Evolutionary conservation across 768 basidiomycete species (phyloP), one percentile per base, ranked within the genome.

Genomic region (Dentipellis fragilis): DNA sequence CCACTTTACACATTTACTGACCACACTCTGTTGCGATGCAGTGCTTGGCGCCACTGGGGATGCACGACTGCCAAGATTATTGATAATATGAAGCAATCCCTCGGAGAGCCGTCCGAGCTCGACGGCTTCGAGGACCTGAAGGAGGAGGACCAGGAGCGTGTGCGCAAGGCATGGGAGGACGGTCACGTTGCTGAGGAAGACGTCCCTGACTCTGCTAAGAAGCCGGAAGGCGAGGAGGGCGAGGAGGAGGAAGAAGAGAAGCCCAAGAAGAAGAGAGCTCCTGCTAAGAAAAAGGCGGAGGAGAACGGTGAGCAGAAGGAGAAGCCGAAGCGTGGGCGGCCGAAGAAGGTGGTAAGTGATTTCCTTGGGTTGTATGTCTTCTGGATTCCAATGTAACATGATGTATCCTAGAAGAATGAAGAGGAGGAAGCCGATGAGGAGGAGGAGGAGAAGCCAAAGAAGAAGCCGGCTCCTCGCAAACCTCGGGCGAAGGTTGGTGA

Each of bases 21-120:
- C 29, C 6, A 29, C 6, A 6, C 29, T 29, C 42, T 17, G 42
- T 45, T 19, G 42, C 42, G 14, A n/a, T 51, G 23, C 49, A 90
- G 88, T 65, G 68, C 75, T 36, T 95, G 89, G 89, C 82, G 90
- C 59, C 93, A 95, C 65, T 95, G 91, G 91, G 92, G 92, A 17
- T 94, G 93, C 65, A 76, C 79, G 7, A 92, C 91, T 0, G 46
- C 74, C 17, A 81, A 78, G 63, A 80, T 93, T 50, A 62, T 95
- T 35, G 65, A 64, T 19, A 93, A 92, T 65, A 74, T 89, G 68
- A 87, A 92, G 71, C 73, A 74, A 11, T 68, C 72, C 2, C 77
- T 87, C 58, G 72, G 75, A 1, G 73, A 74, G 4, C 73, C 81
- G 0, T 74, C 78, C 10, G 90, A 93, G 0, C 72, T 95, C 38